Percentiles rank a stretch among this genome's conserved stretches.
Conservation (phyloP, 345 rosid genomes). For the Hibiscus trionum region DNA sequence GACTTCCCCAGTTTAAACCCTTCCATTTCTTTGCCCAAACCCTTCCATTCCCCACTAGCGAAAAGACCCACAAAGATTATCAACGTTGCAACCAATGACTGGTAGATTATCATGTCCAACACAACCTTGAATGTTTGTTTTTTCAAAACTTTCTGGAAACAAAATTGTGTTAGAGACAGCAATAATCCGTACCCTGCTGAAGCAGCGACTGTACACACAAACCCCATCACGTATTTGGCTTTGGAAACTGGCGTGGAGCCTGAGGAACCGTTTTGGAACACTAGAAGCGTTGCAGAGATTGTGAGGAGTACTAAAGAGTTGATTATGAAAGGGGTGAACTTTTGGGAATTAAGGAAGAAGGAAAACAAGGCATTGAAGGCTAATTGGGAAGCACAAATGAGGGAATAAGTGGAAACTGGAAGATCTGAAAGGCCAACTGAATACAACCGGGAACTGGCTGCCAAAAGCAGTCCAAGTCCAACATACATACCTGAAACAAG, state of each 20-base stretch:
- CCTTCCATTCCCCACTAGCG: slow-evolving; percentile 19
- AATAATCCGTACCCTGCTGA: slow-evolving; percentile 20
- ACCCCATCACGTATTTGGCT: slow-evolving; percentile 27
- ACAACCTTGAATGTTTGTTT: neutral
- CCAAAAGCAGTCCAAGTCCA: slow-evolving; percentile 22
- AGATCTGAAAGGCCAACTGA: slow-evolving; percentile 39
- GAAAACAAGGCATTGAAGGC: slow-evolving; percentile 44
- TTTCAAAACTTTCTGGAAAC: slow-evolving; percentile 1
- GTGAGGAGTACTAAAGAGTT: slow-evolving; percentile 38
- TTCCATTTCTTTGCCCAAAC: slow-evolving; percentile 3
- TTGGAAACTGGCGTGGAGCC: slow-evolving; percentile 4
- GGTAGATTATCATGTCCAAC: slow-evolving; percentile 12
- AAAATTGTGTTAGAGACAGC: slow-evolving; percentile 12
- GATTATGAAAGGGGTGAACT: slow-evolving; percentile 33
- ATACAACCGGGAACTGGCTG: slow-evolving; percentile 22
- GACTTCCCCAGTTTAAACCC: slow-evolving; percentile 11
- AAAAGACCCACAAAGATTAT: slow-evolving; percentile 4
- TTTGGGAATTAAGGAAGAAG: slow-evolving; percentile 32
- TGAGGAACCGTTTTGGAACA: slow-evolving; percentile 19
- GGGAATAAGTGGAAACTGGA: slow-evolving; percentile 40
- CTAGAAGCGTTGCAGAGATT: slow-evolving; percentile 34
- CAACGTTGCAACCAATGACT: neutral
- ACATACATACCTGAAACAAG: slow-evolving; percentile 7
- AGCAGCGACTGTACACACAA: slow-evolving; percentile 24
- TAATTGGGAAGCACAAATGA: slow-evolving; percentile 34